A percentile compares a stretch with the other conserved stretches of the same genome.
Evolutionary conservation across 352 stramenopile genomes (phyloP).

Genomic region (Phytophthora pistaciae): DNA sequence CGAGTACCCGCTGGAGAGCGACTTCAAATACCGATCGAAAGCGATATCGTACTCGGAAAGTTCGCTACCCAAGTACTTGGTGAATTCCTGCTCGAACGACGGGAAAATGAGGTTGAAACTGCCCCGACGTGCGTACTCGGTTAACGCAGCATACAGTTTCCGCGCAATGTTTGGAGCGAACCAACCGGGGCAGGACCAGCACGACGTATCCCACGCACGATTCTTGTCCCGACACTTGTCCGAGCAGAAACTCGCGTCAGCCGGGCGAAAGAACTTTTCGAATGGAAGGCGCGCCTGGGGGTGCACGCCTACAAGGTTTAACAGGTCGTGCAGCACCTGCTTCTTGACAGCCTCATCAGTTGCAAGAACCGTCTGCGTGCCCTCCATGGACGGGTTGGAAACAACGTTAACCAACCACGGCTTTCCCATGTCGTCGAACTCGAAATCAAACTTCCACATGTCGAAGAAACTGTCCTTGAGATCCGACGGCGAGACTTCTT

Average conservation of each 20-base stretch:
- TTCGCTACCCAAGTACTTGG: slow-evolving; percentile 62
- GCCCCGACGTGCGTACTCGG: slow-evolving; percentile 76
- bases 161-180: slow-evolving; percentile 69
- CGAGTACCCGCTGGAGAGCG: slow-evolving; percentile 61
- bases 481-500: slow-evolving; percentile 42
- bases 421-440: slow-evolving; percentile 94
- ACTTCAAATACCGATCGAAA: slow-evolving; percentile 81
- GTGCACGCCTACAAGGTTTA: slow-evolving; percentile 77
- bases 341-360: slow-evolving; percentile 81
- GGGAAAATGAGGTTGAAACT: slow-evolving; percentile 79
- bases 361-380: slow-evolving; percentile 57
- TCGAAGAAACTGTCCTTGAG: slow-evolving; percentile 92
- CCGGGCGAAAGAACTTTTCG: slow-evolving; percentile 64
- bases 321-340: slow-evolving; percentile 63
- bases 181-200: slow-evolving; percentile 82
- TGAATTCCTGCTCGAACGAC: slow-evolving; percentile 63
- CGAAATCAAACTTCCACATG: slow-evolving; percentile 96
- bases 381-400: slow-evolving; percentile 70
- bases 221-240: slow-evolving; percentile 72
- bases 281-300: slow-evolving; percentile 68
- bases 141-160: slow-evolving; percentile 58
- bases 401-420: slow-evolving; percentile 95
- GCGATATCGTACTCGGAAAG: slow-evolving; percentile 73
- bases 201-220: slow-evolving; percentile 71
- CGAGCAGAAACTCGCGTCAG: slow-evolving; percentile 58